Percentiles rank a stretch among this genome's conserved stretches.
These are phyloP conservation scores for Pichia terricola DNA, from an alignment of 1,139 yeast species.

Conservation along the genomic window DNA sequence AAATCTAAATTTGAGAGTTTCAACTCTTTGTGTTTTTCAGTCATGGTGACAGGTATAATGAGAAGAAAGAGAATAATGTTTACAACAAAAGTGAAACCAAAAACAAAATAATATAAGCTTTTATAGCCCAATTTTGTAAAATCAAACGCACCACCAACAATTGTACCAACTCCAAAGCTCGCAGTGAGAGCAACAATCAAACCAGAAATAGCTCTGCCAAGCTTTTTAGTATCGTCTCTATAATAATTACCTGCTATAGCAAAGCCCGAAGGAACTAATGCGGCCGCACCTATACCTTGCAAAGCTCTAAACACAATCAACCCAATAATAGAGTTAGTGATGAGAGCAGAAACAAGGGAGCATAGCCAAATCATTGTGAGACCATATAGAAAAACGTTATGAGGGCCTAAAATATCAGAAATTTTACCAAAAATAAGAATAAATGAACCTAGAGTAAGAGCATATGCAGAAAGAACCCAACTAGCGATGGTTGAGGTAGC, in stretches of 20 bases:
- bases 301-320: slow-evolving; percentile 30
- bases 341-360: slow-evolving; percentile 25
- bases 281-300: slow-evolving; percentile 31
- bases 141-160: slow-evolving; percentile 32
- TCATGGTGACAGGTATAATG: slow-evolving; percentile 20
- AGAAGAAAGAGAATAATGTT: slow-evolving; percentile 15
- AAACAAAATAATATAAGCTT: slow-evolving; percentile 18
- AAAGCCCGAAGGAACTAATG: slow-evolving; percentile 26
- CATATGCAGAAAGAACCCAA: slow-evolving; percentile 32
- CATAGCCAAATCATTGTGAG: slow-evolving; percentile 19
- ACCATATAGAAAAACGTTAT: slow-evolving; percentile 21
- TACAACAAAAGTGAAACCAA: slow-evolving; percentile 16
- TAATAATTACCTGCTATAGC: slow-evolving; percentile 27
- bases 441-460: slow-evolving; percentile 30
- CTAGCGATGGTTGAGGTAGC: slow-evolving; percentile 21
- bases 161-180: slow-evolving; percentile 25
- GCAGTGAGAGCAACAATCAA: slow-evolving; percentile 23
- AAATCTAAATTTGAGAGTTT: slow-evolving; percentile 23
- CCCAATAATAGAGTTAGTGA: slow-evolving; percentile 20
- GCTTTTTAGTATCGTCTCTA: slow-evolving; percentile 7
- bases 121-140: slow-evolving; percentile 21
- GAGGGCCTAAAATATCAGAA: slow-evolving; percentile 29
- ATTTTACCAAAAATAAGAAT: slow-evolving; percentile 30
- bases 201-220: slow-evolving; percentile 21
- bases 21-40: slow-evolving; percentile 13